Evolutionary conservation across 768 basidiomycete species (phyloP), one percentile per base, ranked within the genome.

Genomic region (Artomyces pyxidatus): DNA sequence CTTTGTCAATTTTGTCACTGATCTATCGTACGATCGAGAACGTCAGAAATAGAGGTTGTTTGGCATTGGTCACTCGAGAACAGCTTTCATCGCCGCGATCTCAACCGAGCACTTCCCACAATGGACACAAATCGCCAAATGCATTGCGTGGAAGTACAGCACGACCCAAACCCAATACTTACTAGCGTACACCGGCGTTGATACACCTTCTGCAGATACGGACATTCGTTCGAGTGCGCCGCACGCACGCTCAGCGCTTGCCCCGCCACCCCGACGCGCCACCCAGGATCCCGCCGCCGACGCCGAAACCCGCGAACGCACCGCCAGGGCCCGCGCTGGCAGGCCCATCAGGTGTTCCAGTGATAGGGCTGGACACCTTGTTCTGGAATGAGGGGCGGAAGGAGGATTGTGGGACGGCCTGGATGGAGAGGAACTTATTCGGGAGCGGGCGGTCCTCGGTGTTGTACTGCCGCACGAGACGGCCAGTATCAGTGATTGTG

Each of bases 381-480:
- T 52, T 59, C 32, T 77, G 76, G 69, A 88, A 88, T 10, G 77
- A 75, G 0, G 84, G 69, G 35, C 87, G 78, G 69, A 77, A 88
- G 1, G 79, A 76, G 1, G 84, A 78, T 25, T 68, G 61, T 2
- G 88, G 87, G 42, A 83, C 68, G 0, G 85, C 67, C 61, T 87
- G 84, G 51, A 92, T 88, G 8, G 83, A 76, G 23, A 92, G 67
- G 68, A 90, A 93, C 62, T 88, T 90, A 67, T 86, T 86, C 0
- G 80, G 79, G 5, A 77, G 74, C 1, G 90, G 89, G 25, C 85
- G 76, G 57, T 91, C 88, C 47, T 92, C 90, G n/a, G 81, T 87
- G 61, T 93, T 90, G 57, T 81, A 91, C 86, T 90, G 58, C 22
- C 39, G 14, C 9, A 28, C 10, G 39, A 14, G 4, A 30, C 44